Conservation (phyloP, 2,329 filamentous ascomycete genomes). For the Setomelanomma holmii region DNA sequence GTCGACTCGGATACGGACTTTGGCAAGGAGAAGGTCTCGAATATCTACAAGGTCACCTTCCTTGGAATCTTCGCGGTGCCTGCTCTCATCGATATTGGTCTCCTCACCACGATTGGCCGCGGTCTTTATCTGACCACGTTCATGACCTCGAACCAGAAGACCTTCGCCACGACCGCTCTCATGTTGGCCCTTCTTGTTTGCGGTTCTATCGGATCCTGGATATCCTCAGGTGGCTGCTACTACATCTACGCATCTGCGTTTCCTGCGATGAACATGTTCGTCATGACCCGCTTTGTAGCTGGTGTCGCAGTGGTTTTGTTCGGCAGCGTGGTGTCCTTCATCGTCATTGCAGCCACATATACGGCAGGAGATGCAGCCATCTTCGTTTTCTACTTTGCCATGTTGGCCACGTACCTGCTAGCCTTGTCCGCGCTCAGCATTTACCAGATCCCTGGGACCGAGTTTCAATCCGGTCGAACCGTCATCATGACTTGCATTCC, state of each 20-base stretch:
- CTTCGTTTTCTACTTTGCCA: constrained; percentile 53
- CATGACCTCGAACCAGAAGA: constrained; percentile 57
- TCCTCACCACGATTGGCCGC: constrained; percentile 63
- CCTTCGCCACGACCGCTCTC: constrained; percentile 61
- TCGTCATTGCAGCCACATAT: constrained; percentile 54
- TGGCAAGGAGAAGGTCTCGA: constrained; percentile 46
- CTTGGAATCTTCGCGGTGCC: constrained; percentile 66
- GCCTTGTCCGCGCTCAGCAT: constrained; percentile 48
- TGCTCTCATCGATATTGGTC: constrained; percentile 63
- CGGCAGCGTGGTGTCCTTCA: constrained; percentile 57
- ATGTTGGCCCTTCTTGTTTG: constrained; percentile 64
- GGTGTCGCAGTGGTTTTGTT: constrained; percentile 55
- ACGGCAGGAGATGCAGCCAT: constrained; percentile 56
- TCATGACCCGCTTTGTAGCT: constrained; percentile 55
- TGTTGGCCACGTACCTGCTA: constrained; percentile 15
- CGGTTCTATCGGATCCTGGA: constrained; percentile 65
- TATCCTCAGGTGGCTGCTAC: constrained; percentile 65
- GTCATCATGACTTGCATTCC: constrained; percentile 61
- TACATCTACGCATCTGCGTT: constrained; percentile 63
- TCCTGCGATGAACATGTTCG: constrained; percentile 58
- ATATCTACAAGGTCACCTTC: constrained; percentile 58
- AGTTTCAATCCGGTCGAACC: constrained; percentile 60
- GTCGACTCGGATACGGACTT: constrained; percentile 56
- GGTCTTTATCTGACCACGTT: constrained; percentile 65
- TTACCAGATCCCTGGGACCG: constrained; percentile 55